A percentile compares a stretch with the other conserved stretches of the same genome.
Conservation (phyloP, 1,139 yeast species). For the Geotrichum phurueaensis region DNA sequence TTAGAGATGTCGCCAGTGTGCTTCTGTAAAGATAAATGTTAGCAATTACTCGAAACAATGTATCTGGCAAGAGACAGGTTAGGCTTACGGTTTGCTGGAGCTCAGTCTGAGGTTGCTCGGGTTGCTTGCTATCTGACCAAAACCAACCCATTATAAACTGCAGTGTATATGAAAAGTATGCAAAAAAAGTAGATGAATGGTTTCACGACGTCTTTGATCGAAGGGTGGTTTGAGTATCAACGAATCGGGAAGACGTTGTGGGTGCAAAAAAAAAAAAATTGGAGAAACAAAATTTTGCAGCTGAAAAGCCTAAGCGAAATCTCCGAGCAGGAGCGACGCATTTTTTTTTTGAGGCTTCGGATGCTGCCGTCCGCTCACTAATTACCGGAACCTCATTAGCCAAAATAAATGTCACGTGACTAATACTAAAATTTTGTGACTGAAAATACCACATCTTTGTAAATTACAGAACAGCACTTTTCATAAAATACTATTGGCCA, state of each 20-base stretch:
- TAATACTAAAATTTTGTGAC: neutral
- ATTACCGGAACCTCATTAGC: neutral
- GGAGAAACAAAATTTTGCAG: neutral
- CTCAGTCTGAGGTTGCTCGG: neutral
- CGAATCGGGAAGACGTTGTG: neutral
- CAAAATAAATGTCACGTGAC: neutral
- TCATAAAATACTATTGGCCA: neutral
- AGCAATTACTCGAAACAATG: neutral
- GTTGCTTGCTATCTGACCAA: constrained; percentile 10
- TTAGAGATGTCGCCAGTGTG: constrained; percentile 20
- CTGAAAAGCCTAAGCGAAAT: neutral
- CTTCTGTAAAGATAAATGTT: neutral
- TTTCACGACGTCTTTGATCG: neutral
- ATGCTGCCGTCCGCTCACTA: neutral
- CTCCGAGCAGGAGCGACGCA: neutral
- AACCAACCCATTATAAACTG: constrained; percentile 15
- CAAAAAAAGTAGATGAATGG: neutral
- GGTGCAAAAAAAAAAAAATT: neutral
- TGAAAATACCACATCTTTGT: neutral
- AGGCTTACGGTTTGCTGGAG: neutral
- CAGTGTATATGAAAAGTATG: neutral
- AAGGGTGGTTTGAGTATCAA: neutral
- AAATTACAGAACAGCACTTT: neutral
- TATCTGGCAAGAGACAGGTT: neutral
- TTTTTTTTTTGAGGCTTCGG: neutral